These are phyloP conservation scores for Mycena chlorophos DNA, from an alignment of 768 basidiomycete species.

Conservation along the genomic window DNA sequence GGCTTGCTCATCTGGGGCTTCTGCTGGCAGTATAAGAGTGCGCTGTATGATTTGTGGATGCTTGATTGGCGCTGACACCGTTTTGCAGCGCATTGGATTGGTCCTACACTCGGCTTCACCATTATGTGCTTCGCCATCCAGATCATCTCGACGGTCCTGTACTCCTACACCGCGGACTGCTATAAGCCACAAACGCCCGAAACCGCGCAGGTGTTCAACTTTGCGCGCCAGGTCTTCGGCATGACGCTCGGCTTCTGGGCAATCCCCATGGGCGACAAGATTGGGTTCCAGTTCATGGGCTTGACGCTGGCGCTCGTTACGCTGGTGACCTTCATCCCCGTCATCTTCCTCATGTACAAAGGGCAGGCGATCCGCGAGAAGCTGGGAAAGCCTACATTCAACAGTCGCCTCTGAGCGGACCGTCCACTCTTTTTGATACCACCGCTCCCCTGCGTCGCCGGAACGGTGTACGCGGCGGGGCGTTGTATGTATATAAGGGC, in stretches of 20 bases:
- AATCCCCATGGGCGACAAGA: constrained; percentile 20
- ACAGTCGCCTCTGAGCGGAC: constrained; percentile 14
- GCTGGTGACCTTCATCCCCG: constrained; percentile 16
- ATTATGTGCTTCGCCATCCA: constrained; percentile 20
- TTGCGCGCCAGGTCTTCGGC: constrained; percentile 19
- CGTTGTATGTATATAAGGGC: neutral
- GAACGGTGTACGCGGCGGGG: neutral
- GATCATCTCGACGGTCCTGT: constrained; percentile 19
- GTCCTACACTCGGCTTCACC: constrained; percentile 16
- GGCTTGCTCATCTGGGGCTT: constrained; percentile 23
- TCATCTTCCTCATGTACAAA: constrained; percentile 19
- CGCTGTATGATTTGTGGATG: neutral
- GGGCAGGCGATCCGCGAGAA: constrained; percentile 14
- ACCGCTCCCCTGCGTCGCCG: neutral
- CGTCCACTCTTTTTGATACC: neutral
- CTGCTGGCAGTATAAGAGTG: constrained; percentile 21
- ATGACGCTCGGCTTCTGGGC: constrained; percentile 25
- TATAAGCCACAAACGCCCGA: constrained; percentile 22
- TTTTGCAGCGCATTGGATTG: constrained; percentile 18
- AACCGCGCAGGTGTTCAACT: constrained; percentile 22
- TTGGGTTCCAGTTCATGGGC: constrained; percentile 22
- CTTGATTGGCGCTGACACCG: neutral
- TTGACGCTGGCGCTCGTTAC: constrained; percentile 18
- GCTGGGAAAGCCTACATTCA: constrained; percentile 17
- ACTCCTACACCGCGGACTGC: constrained; percentile 17